Base-by-base conservation (phyloP, 352 stramenopile genomes). In the Phytopythium aichiense region DNA sequence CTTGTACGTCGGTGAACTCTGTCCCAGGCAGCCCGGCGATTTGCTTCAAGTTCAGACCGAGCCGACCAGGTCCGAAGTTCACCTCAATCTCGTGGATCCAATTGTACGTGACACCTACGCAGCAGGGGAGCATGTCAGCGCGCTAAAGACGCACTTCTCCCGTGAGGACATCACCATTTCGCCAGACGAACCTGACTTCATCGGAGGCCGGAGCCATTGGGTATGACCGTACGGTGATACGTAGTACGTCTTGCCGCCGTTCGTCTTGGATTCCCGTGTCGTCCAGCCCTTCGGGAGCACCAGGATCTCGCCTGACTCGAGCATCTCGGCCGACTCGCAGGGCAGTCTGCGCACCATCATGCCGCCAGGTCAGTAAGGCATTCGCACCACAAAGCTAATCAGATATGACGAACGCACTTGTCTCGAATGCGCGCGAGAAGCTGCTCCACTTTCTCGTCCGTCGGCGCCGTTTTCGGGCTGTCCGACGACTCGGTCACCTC, bases 11-110 rank as follows among this genome's bases (percentile, higher is more conserved):
- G 12, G 82, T 81, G 54, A 94, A 94, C 18, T 69, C 62, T 5
- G 77, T 84, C 1, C 86, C 87, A 43, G 87, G 84, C 16, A 91
- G 74, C 16, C 72, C 79, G 28, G 81, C 73, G 58, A 95, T 92
- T 58, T 91, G 83, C 69, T 93, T 92, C 33, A 95, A 63, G 56
- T 95, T 94, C 15, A 95, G 71, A 25, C 87, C 87, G 4, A 95
- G 69, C 1, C 79, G 82, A 7, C 87, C 87, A 49, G 79, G 73
- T 23, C 87, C 87, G 58, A 95, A 95, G 0, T 76, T 85, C 23
- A 94, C 85, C 68, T 94, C 85, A 40, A 94, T 90, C 60, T 94
- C 77, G 59, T 91, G 82, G 8, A 90, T 68, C 83, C 83, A 94
- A 9, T 89, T 88, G 72, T 94, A 94, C 4, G 76, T 74, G 49